phyloP scores from a whole-genome alignment of 2,329 filamentous ascomycete species.

The Colletotrichum higginsianum region DNA sequence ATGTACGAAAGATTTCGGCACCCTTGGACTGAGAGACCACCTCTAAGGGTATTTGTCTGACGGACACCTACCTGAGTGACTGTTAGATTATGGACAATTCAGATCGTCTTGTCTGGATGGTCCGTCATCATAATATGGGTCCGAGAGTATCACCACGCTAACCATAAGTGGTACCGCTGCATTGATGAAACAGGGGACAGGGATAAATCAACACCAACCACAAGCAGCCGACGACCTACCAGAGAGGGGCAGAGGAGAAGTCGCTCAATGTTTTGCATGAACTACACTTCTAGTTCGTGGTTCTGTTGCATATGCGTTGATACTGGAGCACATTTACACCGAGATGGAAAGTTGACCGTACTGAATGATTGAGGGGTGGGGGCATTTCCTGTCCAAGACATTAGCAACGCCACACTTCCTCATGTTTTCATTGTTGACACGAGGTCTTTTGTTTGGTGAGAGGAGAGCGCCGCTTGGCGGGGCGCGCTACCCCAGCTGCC shows the following conservation, averaged over 20 bases:
- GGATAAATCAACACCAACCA: slow-evolving; percentile 33
- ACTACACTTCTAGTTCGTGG: slow-evolving; percentile 24
- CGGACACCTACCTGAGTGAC: background rate
- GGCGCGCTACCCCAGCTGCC: background rate
- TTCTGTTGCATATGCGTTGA: slow-evolving; percentile 28
- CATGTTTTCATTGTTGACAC: slow-evolving; percentile 11
- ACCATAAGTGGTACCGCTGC: slow-evolving; percentile 8
- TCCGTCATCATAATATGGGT: background rate
- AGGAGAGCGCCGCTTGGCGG: background rate
- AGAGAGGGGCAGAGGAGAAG: slow-evolving; percentile 18
- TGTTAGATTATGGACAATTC: background rate
- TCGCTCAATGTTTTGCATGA: slow-evolving; percentile 33
- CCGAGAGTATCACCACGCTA: slow-evolving; percentile 4
- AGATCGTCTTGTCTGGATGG: too few species aligned
- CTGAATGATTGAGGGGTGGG: background rate
- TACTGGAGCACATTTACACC: slow-evolving; percentile 25
- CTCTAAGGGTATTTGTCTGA: too few species aligned
- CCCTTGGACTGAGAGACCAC: rapidly evolving
- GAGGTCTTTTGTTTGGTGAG: slow-evolving; percentile 9
- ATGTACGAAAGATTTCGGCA: background rate
- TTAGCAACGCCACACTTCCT: background rate
- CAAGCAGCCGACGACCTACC: slow-evolving; percentile 3
- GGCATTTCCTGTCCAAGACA: background rate
- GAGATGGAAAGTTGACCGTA: slow-evolving; percentile 3
- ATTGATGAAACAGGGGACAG: slow-evolving; percentile 35